These are phyloP conservation scores for Macaranga tanarius DNA, from an alignment of 441 rosid species.

Conservation along the genomic window DNA sequence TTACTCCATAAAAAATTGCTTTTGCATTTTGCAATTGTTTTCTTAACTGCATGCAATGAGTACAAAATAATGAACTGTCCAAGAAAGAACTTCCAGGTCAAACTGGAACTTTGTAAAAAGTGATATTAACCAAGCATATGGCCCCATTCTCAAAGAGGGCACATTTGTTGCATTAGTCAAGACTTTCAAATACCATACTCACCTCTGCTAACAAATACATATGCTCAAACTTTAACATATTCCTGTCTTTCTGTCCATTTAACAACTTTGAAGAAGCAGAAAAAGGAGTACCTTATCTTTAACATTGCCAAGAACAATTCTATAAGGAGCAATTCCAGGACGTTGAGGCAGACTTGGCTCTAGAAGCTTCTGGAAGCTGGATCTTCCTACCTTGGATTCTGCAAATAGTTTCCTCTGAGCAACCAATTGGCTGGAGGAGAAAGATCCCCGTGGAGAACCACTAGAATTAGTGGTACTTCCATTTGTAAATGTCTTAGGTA, in stretches of 20 bases:
- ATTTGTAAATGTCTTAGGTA: slow-evolving; percentile 36
- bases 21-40: neutral
- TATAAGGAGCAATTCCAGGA: slow-evolving; percentile 86
- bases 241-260: neutral
- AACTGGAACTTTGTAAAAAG: neutral
- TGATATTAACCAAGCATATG: neutral
- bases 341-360: slow-evolving; percentile 78
- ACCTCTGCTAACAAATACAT: neutral
- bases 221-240: neutral
- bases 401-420: slow-evolving; percentile 72
- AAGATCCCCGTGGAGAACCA: slow-evolving; percentile 49
- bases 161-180: neutral
- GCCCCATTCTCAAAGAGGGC: neutral
- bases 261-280: slow-evolving; percentile 18
- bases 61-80: neutral
- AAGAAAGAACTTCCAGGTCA: neutral
- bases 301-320: slow-evolving; percentile 86
- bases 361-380: slow-evolving; percentile 91
- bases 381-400: slow-evolving; percentile 83
- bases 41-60: neutral
- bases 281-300: slow-evolving; percentile 75
- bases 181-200: neutral
- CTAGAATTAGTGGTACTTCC: slow-evolving; percentile 48
- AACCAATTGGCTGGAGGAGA: slow-evolving; percentile 49
- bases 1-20: too few relatives aligned